Evolutionary conservation across 306 rosid species (phyloP).

Genomic region (Vigna hirtella): DNA sequence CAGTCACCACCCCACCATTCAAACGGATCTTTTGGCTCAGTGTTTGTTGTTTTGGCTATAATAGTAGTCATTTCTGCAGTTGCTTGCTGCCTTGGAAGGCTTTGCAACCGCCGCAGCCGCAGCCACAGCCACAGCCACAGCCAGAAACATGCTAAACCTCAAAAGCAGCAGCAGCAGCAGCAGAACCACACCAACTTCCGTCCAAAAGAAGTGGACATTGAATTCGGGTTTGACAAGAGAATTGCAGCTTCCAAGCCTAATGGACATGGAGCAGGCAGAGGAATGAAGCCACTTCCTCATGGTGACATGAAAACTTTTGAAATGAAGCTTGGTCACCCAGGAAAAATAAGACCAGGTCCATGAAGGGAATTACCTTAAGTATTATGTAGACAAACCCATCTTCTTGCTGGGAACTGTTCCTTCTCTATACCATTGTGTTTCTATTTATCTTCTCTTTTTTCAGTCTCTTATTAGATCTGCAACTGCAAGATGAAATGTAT

Average conservation of each 20-base stretch:
- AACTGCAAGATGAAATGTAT: conserved; percentile 48
- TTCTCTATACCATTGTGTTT: conserved; percentile 32
- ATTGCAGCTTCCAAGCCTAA: conserved; percentile 55
- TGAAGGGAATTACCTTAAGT: conserved; percentile 35
- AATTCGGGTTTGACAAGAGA: conserved; percentile 75
- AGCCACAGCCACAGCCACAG: conserved; percentile 28
- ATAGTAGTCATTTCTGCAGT: conserved; percentile 75
- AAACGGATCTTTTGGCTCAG: conserved; percentile 87
- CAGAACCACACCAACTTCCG: conserved; percentile 42
- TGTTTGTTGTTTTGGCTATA: conserved; percentile 81
- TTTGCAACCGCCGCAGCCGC: conserved; percentile 66
- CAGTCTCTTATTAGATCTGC: conserved; percentile 43
- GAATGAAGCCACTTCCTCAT: conserved; percentile 43
- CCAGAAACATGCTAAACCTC: conserved; percentile 51
- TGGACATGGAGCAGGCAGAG: conserved; percentile 53
- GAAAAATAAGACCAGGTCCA: conserved; percentile 52
- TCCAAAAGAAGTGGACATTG: conserved; percentile 62
- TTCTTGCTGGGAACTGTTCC: conserved; percentile 39
- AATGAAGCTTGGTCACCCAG: conserved; percentile 54
- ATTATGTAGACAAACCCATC: conserved; percentile 26
- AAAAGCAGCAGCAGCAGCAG: conserved; percentile 51
- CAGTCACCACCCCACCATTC: conserved; percentile 74
- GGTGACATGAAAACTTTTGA: conserved; percentile 57
- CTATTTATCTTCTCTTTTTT: conserved; percentile 40
- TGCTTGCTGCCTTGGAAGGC: conserved; percentile 89